A percentile compares a stretch with the other conserved stretches of the same genome.
Evolutionary conservation across 805 yeast species (phyloP).

Genomic region (Lachancea quebecensis): DNA sequence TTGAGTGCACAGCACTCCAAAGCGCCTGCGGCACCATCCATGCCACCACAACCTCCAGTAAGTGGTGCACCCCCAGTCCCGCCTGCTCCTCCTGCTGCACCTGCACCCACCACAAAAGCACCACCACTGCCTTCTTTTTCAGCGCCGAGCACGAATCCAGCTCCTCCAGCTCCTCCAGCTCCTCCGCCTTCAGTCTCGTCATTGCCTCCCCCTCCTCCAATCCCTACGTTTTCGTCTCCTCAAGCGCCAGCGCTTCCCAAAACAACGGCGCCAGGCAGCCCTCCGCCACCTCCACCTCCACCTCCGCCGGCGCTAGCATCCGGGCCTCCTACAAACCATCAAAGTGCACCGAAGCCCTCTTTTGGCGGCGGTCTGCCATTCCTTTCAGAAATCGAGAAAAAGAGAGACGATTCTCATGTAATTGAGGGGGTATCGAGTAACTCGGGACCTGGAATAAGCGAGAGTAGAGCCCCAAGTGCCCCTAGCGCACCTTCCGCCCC

Average conservation of each 20-base stretch:
- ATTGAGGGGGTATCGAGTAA: constrained; percentile 31
- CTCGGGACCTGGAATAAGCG: too few species aligned
- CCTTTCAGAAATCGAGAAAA: constrained; percentile 50
- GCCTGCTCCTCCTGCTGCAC: constrained; percentile 20
- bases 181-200: constrained; percentile 10
- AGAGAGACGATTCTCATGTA: constrained; percentile 45
- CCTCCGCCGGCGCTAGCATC: background rate
- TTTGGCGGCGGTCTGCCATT: constrained; percentile 44
- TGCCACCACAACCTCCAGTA: constrained; percentile 5
- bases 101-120: constrained; percentile 11
- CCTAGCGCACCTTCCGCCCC: constrained; percentile 18
- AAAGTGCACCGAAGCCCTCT: constrained; percentile 7
- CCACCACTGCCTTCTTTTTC: constrained; percentile 25
- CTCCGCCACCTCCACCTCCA: constrained; percentile 15
- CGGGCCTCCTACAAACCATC: background rate
- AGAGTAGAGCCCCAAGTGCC: constrained; percentile 4
- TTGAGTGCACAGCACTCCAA: constrained; percentile 13
- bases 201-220: constrained; percentile 13
- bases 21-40: constrained; percentile 11
- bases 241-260: background rate
- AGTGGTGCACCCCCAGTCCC: constrained; percentile 17
- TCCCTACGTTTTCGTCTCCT: constrained; percentile 6
- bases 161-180: constrained; percentile 10
- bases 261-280: background rate
- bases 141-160: constrained; percentile 18